Evolutionary conservation across 1,139 yeast species (phyloP).

Genomic region (Candida sanyaensis): DNA sequence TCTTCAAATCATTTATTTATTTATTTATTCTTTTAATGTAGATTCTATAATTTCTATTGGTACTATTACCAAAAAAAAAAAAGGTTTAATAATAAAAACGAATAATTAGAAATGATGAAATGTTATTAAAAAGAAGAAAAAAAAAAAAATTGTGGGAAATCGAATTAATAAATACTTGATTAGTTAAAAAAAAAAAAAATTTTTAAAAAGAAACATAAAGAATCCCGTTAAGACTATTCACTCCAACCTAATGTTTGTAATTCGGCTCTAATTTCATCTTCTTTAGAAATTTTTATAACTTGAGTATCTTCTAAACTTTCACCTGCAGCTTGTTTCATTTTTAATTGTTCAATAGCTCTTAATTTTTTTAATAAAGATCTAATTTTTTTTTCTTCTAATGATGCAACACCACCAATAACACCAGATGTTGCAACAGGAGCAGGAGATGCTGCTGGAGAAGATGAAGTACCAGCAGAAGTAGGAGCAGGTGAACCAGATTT

Average conservation of each 20-base stretch:
- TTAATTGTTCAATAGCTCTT: conserved; percentile 89
- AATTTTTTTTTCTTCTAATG: conserved; percentile 87
- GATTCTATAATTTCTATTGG: too few relatives aligned
- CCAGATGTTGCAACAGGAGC: conserved; percentile 18
- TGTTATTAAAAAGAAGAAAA: background rate
- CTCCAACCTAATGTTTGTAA: conserved; percentile 75
- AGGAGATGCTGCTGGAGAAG: conserved; percentile 20
- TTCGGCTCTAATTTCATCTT: conserved; percentile 74
- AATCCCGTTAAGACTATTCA: conserved; percentile 18
- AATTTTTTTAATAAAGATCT: conserved; percentile 88
- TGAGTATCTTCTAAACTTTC: conserved; percentile 93
- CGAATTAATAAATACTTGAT: background rate
- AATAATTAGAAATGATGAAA: background rate
- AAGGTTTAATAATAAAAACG: too few relatives aligned
- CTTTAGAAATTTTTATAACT: conserved; percentile 84
- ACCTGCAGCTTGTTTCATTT: conserved; percentile 80
- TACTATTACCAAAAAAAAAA: too few relatives aligned
- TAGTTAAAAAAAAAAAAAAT: background rate
- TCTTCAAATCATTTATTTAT: background rate
- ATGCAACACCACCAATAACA: conserved; percentile 62
- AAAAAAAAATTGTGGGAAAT: background rate
- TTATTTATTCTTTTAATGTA: background rate
- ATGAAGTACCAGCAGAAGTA: conserved; percentile 11
- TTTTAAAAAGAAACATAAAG: background rate
- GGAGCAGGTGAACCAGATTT: conserved; percentile 15